phyloP scores from a whole-genome alignment of 306 rosid genomes.

The Hylodesmum podocarpum region DNA sequence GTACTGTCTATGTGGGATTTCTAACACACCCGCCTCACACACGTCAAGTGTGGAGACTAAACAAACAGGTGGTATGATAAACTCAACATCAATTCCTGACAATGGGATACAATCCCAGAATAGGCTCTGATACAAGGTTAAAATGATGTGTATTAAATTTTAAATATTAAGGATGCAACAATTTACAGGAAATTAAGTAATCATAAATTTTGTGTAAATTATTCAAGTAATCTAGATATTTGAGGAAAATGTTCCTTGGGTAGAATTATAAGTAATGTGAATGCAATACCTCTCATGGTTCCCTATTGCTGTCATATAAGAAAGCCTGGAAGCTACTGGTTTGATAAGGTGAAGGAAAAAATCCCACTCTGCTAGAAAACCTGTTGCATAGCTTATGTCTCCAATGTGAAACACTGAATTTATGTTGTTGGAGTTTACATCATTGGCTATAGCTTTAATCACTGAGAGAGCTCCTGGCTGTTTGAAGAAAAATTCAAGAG shows the following conservation, averaged over 20 bases:
- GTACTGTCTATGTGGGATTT: too few species aligned
- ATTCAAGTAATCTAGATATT: not conserved
- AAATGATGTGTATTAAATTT: not conserved
- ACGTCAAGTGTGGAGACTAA: too few species aligned
- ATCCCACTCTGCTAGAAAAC: slow-evolving; percentile 87
- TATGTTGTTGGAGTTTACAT: slow-evolving; percentile 33
- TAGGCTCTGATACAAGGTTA: too few species aligned
- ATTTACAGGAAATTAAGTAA: slow-evolving; percentile 35
- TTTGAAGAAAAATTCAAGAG: not conserved
- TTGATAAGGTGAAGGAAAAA: slow-evolving; percentile 64
- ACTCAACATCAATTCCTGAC: too few species aligned
- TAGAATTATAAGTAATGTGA: not conserved
- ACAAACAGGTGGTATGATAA: too few species aligned
- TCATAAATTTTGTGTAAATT: not conserved
- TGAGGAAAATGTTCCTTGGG: not conserved
- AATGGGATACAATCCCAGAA: too few species aligned
- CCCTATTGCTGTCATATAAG: slow-evolving; percentile 90
- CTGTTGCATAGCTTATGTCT: slow-evolving; percentile 95
- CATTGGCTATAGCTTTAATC: slow-evolving; percentile 49
- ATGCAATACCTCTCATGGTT: slow-evolving; percentile 87
- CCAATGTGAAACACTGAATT: slow-evolving; percentile 77
- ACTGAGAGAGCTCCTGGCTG: slow-evolving; percentile 93
- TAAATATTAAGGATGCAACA: too few species aligned
- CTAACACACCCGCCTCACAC: too few species aligned
- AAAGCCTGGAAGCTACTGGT: slow-evolving; percentile 65